Evolutionary conservation across 2,329 filamentous ascomycete genomes (phyloP).

Genomic region (Aspergillus sp.): DNA sequence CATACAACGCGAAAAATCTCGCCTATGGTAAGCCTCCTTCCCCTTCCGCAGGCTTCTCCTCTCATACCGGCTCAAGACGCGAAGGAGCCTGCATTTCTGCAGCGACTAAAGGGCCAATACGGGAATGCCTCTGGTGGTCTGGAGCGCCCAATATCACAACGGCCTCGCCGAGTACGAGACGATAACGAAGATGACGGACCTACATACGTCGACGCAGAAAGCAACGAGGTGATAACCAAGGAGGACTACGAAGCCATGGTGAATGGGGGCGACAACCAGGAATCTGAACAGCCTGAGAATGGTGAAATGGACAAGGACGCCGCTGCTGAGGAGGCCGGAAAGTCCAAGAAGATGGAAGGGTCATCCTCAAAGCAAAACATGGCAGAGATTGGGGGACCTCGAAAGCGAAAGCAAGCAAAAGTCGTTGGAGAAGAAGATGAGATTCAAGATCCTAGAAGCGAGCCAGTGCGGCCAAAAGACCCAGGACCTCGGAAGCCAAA

Average conservation of each 20-base stretch:
- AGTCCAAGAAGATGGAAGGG: constrained; percentile 13
- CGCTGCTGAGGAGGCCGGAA: constrained; percentile 13
- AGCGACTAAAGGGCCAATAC: constrained; percentile 41
- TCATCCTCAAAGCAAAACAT: constrained; percentile 34
- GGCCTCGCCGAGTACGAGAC: constrained; percentile 35
- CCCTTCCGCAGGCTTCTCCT: background rate
- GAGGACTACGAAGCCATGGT: constrained; percentile 44
- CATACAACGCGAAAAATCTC: constrained; percentile 45
- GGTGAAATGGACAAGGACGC: constrained; percentile 10
- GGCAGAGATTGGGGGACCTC: constrained; percentile 41
- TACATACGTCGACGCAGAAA: constrained; percentile 46
- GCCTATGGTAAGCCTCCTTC: constrained; percentile 39
- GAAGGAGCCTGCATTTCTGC: constrained; percentile 45
- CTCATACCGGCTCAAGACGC: constrained; percentile 30
- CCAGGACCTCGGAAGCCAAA: constrained; percentile 34
- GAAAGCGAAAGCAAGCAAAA: constrained; percentile 44
- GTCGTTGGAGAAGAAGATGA: constrained; percentile 42
- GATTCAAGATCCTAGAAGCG: constrained; percentile 19
- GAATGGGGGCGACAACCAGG: constrained; percentile 22
- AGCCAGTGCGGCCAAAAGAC: constrained; percentile 24
- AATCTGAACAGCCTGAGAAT: constrained; percentile 15
- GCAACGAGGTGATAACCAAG: constrained; percentile 45
- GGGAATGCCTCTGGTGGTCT: constrained; percentile 36
- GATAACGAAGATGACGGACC: constrained; percentile 43
- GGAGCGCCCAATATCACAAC: constrained; percentile 35